Evolutionary conservation across 495 filamentous ascomycete species (phyloP).

Genomic region (Hypoxylon cercidicola): DNA sequence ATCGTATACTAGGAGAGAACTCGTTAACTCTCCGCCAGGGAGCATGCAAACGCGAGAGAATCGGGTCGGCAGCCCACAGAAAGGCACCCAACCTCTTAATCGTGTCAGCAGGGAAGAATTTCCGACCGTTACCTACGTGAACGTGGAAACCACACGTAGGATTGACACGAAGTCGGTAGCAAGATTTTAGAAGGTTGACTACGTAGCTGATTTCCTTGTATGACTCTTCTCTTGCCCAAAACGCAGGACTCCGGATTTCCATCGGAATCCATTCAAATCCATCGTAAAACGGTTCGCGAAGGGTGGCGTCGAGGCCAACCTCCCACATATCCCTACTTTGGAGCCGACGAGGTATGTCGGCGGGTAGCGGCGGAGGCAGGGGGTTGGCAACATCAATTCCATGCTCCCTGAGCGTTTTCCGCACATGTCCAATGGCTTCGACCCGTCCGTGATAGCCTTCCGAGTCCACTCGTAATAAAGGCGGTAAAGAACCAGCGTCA

Average conservation of each 20-base stretch:
- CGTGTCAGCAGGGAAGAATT: slow-evolving; percentile 37
- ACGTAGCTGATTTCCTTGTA: slow-evolving; percentile 33
- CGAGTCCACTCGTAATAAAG: slow-evolving; percentile 28
- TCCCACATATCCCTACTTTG: slow-evolving; percentile 24
- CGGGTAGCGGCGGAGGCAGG: not conserved
- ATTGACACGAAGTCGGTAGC: slow-evolving; percentile 47
- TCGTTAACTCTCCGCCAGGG: slow-evolving; percentile 29
- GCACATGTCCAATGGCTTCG: slow-evolving; percentile 11
- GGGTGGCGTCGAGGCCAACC: slow-evolving; percentile 2
- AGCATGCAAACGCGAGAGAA: slow-evolving; percentile 50
- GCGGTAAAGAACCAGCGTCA: slow-evolving; percentile 25
- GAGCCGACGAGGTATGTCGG: not conserved
- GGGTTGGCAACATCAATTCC: slow-evolving; percentile 21
- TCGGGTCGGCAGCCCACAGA: slow-evolving; percentile 51
- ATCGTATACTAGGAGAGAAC: slow-evolving; percentile 23
- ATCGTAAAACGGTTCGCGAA: slow-evolving; percentile 8
- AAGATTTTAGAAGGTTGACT: slow-evolving; percentile 40
- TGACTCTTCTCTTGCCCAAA: slow-evolving; percentile 20
- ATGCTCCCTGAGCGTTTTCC: slow-evolving; percentile 21
- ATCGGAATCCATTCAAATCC: slow-evolving; percentile 31
- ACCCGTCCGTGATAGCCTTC: not conserved
- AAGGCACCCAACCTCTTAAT: slow-evolving; percentile 50
- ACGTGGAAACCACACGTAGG: slow-evolving; percentile 49
- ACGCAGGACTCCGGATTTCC: slow-evolving; percentile 38
- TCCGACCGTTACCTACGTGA: slow-evolving; percentile 49